phyloP scores from a whole-genome alignment of 345 rosid genomes.

The Camelina sativa region DNA sequence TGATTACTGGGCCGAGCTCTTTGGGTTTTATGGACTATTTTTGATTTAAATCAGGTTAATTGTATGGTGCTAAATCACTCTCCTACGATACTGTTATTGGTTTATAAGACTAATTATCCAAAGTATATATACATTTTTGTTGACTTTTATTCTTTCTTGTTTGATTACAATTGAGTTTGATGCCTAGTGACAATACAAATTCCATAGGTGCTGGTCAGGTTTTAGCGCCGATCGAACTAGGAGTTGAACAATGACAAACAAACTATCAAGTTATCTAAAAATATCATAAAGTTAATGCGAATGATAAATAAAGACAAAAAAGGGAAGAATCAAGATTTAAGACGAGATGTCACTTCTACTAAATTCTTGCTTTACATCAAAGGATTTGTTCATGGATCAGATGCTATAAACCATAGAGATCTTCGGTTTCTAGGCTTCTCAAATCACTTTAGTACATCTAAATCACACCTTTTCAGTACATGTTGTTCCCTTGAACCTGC shows the following conservation, averaged over 20 bases:
- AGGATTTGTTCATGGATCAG: neutral
- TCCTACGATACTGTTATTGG: no score
- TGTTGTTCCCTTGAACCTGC: conserved; percentile 36
- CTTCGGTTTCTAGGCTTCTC: conserved; percentile 23
- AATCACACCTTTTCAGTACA: conserved; percentile 32
- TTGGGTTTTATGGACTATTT: no score
- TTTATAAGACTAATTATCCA: no score
- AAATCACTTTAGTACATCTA: neutral
- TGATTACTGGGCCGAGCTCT: no score
- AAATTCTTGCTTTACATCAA: conserved; percentile 20
- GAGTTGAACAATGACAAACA: neutral
- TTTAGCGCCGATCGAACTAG: neutral
- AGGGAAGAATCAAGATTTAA: neutral
- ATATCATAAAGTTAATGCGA: neutral
- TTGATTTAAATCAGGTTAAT: no score
- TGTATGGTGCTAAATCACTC: no score
- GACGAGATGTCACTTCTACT: conserved; percentile 15
- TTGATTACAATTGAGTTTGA: neutral
- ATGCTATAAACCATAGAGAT: conserved; percentile 3
- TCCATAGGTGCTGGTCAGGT: neutral
- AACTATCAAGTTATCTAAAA: conserved; percentile 18
- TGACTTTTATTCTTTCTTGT: neutral
- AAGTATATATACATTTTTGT: no score
- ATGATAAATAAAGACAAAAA: conserved; percentile 11
- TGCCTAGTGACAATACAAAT: neutral